These are phyloP conservation scores for Apiospora koreana DNA, from an alignment of 2,329 filamentous ascomycete species.

Conservation along the genomic window DNA sequence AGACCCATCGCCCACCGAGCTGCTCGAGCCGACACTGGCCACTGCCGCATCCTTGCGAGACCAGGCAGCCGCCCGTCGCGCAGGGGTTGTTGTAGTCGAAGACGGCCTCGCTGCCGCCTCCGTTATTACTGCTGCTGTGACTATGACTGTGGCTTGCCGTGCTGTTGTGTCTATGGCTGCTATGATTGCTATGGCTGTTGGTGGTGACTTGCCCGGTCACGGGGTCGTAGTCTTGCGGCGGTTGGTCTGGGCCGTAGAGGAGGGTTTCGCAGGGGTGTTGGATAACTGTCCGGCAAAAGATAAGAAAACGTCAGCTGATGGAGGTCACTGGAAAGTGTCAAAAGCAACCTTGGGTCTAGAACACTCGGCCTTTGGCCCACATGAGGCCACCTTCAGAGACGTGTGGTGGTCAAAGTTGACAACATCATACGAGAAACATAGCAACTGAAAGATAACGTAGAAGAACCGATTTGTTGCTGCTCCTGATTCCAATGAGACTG, in stretches of 20 bases:
- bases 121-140: background rate
- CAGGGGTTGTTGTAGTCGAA: constrained; percentile 45
- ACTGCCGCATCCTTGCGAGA: constrained; percentile 46
- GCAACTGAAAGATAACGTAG: background rate
- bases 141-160: constrained; percentile 13
- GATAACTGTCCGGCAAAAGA: background rate
- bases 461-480: background rate
- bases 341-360: background rate
- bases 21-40: constrained; percentile 51
- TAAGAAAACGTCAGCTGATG: background rate
- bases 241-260: constrained; percentile 29
- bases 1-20: constrained; percentile 50
- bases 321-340: background rate
- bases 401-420: background rate
- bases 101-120: constrained; percentile 7
- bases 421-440: background rate
- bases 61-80: constrained; percentile 45
- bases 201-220: background rate
- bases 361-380: background rate
- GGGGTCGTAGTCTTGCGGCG: background rate
- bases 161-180: background rate
- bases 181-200: background rate
- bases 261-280: constrained; percentile 33
- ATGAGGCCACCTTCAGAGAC: background rate
- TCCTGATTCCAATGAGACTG: background rate